Evolutionary conservation across 768 basidiomycete species (phyloP).

Genomic region (Cubamyces sp.): DNA sequence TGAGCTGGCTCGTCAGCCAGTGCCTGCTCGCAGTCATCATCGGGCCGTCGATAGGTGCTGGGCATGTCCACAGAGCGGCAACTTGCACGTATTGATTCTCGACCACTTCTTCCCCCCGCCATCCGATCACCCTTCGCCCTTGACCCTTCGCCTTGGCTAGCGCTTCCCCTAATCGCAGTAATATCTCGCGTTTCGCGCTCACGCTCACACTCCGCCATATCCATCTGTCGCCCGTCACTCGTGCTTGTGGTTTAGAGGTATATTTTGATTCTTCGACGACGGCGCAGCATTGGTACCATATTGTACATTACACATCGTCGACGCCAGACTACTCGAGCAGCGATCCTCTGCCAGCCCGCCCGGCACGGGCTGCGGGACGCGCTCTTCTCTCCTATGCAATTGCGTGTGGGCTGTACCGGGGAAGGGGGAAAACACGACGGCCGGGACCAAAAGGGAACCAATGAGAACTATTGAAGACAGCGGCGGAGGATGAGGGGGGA

Average conservation of each 20-base stretch:
- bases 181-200: too few species aligned
- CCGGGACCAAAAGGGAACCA: neutral
- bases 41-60: slow-evolving; percentile 65
- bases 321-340: neutral
- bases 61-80: slow-evolving; percentile 46
- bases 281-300: slow-evolving; percentile 6
- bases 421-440: neutral
- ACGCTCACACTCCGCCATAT: too few species aligned
- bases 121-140: neutral
- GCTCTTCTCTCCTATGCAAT: neutral
- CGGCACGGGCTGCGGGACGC: neutral
- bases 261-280: slow-evolving; percentile 17
- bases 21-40: slow-evolving; percentile 70
- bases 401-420: neutral
- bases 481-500: neutral
- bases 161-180: too few species aligned
- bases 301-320: slow-evolving; percentile 19
- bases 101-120: neutral
- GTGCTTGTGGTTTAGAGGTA: neutral
- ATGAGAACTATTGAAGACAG: neutral
- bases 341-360: neutral
- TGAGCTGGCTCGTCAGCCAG: slow-evolving; percentile 76
- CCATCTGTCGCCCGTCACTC: too few species aligned
- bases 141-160: neutral
- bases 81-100: slow-evolving; percentile 52